Base-by-base conservation (phyloP, 2,329 filamentous ascomycete genomes). In the Stagonosporopsis rhizophila region DNA sequence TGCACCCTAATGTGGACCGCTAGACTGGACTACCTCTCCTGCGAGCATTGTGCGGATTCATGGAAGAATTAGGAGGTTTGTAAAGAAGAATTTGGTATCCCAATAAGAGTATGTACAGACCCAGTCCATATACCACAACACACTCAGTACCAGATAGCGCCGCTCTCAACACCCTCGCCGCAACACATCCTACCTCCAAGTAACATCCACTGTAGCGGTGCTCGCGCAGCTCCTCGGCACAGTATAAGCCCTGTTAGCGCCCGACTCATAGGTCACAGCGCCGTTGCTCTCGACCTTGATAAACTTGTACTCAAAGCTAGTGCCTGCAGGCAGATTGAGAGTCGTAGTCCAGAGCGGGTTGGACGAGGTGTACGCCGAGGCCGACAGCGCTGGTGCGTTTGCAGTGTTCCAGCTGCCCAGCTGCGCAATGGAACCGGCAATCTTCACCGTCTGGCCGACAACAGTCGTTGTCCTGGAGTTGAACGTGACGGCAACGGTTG, bases 381-480 rank as follows among this genome's bases (percentile, higher is more conserved):
- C 76, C 32, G 73, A 71, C 23, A 83, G 67, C 5, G 76, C 74
- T 60, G 75, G 72, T 6, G 76, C 77, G 44, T 68, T 67, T 4
- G 67, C 70, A 3, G 79, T 60, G 25, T 79, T 69, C 80, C 81
- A 83, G 20, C 58, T 67, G 2, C 81, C 81, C 1, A 83, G 67
- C 40, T 79, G 77, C 0, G 73, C 52, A 3, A 76, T 74, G 42
- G 77, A 78, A 25, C 81, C 81, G 0, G 72, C 69, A 4, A 83
- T 65, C 49, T 79, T 80, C 22, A 83, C 59, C 25, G 80, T 82
- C 68, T 83, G 80, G 8, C 81, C 81, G 48, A 72, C 79, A 45
- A 78, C 77, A 0, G 81, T 83, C 0, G 73, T 75, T 1, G 78
- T 80, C 56, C 80, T 80, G 7, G 81, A 77, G 45, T 77, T 72